Base-by-base conservation (phyloP, 768 basidiomycete species). In the Rubroboletus satanas region DNA sequence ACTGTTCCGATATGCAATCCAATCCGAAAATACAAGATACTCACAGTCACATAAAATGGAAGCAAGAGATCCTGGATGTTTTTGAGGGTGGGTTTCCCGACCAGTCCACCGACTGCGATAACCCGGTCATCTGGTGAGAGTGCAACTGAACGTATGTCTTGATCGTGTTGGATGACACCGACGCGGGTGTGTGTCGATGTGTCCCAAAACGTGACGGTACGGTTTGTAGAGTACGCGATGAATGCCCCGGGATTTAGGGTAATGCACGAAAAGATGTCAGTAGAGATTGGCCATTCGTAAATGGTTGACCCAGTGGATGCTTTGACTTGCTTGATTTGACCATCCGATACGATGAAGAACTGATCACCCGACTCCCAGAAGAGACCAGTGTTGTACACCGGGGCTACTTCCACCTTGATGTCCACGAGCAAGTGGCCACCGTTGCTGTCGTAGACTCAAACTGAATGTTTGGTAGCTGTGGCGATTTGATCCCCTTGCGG, bases 51-150 rank as follows among this genome's bases (percentile, higher is more conserved):
- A 18, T 18, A 18, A 18, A 5, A 39, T 39, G 38, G 18, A 9
- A 12, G 18, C 18, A 18, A 11, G 11, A 18, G 5, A 18, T 18
- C 38, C 11, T 2, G 17, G 1, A 18, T 4, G 38, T 12, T 32
- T 12, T 32, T 14, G 14, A 54, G 21, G 14, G 7, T 31, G 15
- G 51, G 12, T 32, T 32, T 52, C 21, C 51, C 54, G 3, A 12
- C 1, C 11, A 35, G 29, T 12, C 50, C 51, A 17, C 35, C 37
- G n/a, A 56, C 2, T 7, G 44, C 7, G n/a, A n/a, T n/a, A n/a
- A n/a, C n/a, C n/a, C n/a, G n/a, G n/a, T 31, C 45, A 1, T 61
- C 54, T 5, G 36, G 28, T 5, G 55, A 59, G 33, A 55, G n/a
- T 2, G 55, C n/a, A 9, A 59, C 46, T 6, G 49, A 55, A 3